A percentile compares a stretch with the other conserved stretches of the same genome.
Evolutionary conservation across 352 stramenopile species (phyloP).

Genomic region (Globisporangium spinosum): DNA sequence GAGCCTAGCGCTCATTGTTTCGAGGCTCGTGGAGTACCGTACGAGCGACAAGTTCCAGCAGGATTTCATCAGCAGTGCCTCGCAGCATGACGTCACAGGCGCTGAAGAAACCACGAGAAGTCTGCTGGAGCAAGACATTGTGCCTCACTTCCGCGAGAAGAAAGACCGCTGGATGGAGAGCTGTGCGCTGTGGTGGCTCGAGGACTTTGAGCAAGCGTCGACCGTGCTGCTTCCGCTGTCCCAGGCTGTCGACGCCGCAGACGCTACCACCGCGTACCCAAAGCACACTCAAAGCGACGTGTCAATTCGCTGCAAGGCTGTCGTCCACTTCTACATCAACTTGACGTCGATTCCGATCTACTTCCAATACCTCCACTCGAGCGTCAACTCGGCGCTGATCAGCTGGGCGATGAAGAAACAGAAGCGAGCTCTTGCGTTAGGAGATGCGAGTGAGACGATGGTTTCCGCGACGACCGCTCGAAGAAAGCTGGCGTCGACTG

Average conservation of each 20-base stretch:
- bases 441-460: background rate
- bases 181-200: slow-evolving; percentile 78
- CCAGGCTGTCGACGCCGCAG: slow-evolving; percentile 56
- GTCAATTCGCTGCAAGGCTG: slow-evolving; percentile 38
- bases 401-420: slow-evolving; percentile 56
- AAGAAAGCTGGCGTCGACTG: slow-evolving; percentile 42
- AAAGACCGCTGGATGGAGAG: slow-evolving; percentile 75
- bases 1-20: slow-evolving; percentile 88
- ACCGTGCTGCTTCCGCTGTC: slow-evolving; percentile 58
- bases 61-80: slow-evolving; percentile 42
- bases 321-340: slow-evolving; percentile 76
- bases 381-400: slow-evolving; percentile 53
- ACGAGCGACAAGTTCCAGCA: slow-evolving; percentile 43
- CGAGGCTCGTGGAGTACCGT: slow-evolving; percentile 84
- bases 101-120: slow-evolving; percentile 43
- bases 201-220: slow-evolving; percentile 82
- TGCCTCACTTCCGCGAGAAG: slow-evolving; percentile 57
- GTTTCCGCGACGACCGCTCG: background rate
- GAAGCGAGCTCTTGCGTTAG: background rate
- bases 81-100: slow-evolving; percentile 57
- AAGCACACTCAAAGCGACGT: slow-evolving; percentile 20
- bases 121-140: slow-evolving; percentile 63
- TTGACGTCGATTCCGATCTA: slow-evolving; percentile 82
- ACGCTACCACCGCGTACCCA: background rate
- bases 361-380: slow-evolving; percentile 81